phyloP scores from a whole-genome alignment of 208 protist genomes.

The Trypanosoma caninum region DNA sequence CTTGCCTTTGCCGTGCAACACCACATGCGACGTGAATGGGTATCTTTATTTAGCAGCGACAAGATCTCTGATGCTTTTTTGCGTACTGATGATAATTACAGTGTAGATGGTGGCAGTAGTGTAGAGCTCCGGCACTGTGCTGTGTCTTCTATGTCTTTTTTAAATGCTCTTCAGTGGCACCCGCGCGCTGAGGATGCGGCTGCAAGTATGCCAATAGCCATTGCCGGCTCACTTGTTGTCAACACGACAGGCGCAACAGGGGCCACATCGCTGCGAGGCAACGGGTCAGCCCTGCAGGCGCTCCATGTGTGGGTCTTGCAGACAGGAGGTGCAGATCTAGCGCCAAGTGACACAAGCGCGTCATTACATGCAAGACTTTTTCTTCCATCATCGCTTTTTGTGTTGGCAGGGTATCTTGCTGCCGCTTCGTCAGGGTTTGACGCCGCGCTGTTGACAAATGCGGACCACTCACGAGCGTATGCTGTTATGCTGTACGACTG shows the following conservation, averaged over 20 bases:
- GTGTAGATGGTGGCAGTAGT: conserved; percentile 6
- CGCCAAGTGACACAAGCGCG: background rate
- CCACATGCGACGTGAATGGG: conserved; percentile 22
- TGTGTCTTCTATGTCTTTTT: conserved; percentile 44
- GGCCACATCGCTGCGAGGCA: background rate
- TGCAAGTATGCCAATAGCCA: conserved; percentile 39
- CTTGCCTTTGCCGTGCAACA: conserved; percentile 41
- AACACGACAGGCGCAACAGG: background rate
- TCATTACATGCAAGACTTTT: background rate
- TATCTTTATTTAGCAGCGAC: conserved; percentile 3
- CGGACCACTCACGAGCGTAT: conserved; percentile 40
- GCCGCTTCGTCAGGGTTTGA: conserved; percentile 42
- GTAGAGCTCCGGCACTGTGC: conserved; percentile 34
- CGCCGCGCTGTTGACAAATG: conserved; percentile 50
- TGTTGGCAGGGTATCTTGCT: conserved; percentile 62
- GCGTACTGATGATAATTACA: background rate
- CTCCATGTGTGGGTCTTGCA: conserved; percentile 70
- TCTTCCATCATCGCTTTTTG: conserved; percentile 32
- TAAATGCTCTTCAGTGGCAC: conserved; percentile 69
- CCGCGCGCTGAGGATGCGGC: background rate
- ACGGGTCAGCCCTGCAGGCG: conserved; percentile 28
- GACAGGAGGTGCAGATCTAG: background rate
- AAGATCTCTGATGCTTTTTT: conserved; percentile 8
- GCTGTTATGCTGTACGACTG: conserved; percentile 60
- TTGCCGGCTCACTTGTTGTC: conserved; percentile 50